Evolutionary conservation across 2,329 filamentous ascomycete genomes (phyloP), one percentile per base, ranked within the genome.

Genomic region (Nemania abortiva): DNA sequence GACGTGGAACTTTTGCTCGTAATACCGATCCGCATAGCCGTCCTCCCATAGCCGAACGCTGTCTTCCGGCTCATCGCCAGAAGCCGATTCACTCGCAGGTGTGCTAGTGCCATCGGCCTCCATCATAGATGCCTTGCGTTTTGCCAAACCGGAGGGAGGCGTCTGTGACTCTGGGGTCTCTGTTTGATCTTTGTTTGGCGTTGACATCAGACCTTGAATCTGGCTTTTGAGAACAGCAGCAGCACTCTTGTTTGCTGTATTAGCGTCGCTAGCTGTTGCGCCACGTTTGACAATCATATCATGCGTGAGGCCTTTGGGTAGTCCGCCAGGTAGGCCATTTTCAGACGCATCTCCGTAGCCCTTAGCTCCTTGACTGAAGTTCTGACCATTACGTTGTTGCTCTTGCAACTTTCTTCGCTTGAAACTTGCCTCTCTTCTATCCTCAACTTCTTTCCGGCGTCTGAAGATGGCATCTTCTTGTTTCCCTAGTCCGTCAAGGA

Each of bases 391-490:
- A 37, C 79, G 77, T 65, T 77, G 82, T 66, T 89, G 84, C 29
- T 91, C 86, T 75, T 94, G 90, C 49, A 95, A 81, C 78, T 92
- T 95, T 70, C 94, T 88, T 72, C 94, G 86, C 82, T 95, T 94
- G 72, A 90, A 88, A 74, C 91, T 91, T 47, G 93, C 93, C 74
- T 95, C 92, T 70, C 91, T 90, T 70, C 92, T 89, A 68, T 98
- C 93, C 71, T 98, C 95, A 1, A 89, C 89, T 79, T 98, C 92
- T 78, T 94, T 93, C 74, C 97, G 89, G 70, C 94, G 90, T 75
- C 90, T 90, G 82, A 99, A 99, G 66, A 99, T 99, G 15, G 90
- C 90, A 79, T 97, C 93, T 83, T 99, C 96, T 80, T 97, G 94
- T 79, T 92, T 95, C 1, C 94, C 96, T 22, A 99, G 86, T 1